These are phyloP conservation scores for Filobasidium uniguttulatum DNA, from an alignment of 1,284 basidiomycete species.

Conservation along the genomic window DNA sequence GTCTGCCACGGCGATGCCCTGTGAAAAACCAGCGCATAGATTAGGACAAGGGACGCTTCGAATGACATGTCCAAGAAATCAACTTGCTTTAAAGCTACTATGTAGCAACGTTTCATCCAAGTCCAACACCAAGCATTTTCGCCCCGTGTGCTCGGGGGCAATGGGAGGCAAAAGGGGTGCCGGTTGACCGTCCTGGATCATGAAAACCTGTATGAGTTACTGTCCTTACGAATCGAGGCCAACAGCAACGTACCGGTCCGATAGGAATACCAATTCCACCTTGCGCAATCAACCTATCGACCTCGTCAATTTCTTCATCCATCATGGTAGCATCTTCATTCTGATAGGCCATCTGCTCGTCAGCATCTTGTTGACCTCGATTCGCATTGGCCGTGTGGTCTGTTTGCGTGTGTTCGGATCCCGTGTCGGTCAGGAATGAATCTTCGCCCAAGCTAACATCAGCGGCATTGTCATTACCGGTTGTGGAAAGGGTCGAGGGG, in stretches of 20 bases:
- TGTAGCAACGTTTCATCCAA: constrained; percentile 92
- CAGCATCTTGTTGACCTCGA: constrained; percentile 40
- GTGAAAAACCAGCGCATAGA: constrained; percentile 13
- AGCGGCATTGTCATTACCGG: constrained; percentile 21
- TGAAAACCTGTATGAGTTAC: constrained; percentile 10
- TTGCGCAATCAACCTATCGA: constrained; percentile 60
- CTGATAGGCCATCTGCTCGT: constrained; percentile 9
- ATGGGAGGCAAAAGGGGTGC: constrained; percentile 69
- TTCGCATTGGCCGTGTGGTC: constrained; percentile 41
- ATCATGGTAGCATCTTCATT: constrained; percentile 37
- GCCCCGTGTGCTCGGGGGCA: constrained; percentile 54
- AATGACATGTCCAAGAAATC: background rate
- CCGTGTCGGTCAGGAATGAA: constrained; percentile 20
- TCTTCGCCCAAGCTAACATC: constrained; percentile 27
- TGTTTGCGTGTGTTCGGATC: constrained; percentile 27
- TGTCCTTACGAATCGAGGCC: background rate
- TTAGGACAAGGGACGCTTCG: background rate
- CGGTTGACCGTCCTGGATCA: constrained; percentile 62
- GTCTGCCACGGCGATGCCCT: constrained; percentile 92
- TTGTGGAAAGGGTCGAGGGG: constrained; percentile 9
- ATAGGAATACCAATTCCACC: constrained; percentile 72
- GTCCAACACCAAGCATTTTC: constrained; percentile 89
- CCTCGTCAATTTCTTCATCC: constrained; percentile 54
- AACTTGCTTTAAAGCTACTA: constrained; percentile 70
- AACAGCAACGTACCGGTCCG: constrained; percentile 47